Percentiles rank a stretch among this genome's conserved stretches.
Evolutionary conservation across 371 early-diverging fungal genomes (phyloP).

Genomic region (Modicella reniformis): DNA sequence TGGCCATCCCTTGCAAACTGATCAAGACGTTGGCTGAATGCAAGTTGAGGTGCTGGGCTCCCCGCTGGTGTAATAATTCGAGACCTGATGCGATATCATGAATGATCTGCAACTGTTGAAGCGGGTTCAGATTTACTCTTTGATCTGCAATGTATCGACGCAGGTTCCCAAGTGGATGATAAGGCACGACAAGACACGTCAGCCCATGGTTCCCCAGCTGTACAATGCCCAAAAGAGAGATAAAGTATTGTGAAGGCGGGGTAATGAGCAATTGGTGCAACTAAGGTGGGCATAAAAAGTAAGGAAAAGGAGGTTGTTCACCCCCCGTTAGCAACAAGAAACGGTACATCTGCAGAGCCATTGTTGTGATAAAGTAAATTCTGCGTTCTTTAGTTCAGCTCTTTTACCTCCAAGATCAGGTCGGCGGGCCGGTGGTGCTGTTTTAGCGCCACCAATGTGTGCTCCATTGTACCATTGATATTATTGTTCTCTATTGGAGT

Average conservation of each 20-base stretch:
- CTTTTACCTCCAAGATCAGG: constrained; percentile 41
- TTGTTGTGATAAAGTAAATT: too few species aligned
- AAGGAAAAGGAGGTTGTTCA: too few species aligned
- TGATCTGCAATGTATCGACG: constrained; percentile 43
- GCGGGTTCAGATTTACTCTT: constrained; percentile 28
- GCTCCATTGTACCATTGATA: background rate
- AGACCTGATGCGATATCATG: constrained; percentile 47
- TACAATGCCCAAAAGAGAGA: constrained; percentile 38
- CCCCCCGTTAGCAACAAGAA: too few species aligned
- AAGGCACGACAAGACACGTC: constrained; percentile 36
- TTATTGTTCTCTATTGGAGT: background rate
- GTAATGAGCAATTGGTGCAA: constrained; percentile 43
- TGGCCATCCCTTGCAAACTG: constrained; percentile 32
- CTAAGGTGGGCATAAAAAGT: constrained; percentile 2
- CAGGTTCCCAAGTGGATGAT: constrained; percentile 48
- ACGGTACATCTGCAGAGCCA: too few species aligned
- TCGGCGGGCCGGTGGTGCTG: constrained; percentile 46
- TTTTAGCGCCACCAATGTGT: constrained; percentile 34
- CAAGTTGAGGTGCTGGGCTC: constrained; percentile 39
- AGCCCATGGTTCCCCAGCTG: constrained; percentile 47
- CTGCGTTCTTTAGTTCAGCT: too few species aligned
- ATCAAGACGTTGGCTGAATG: constrained; percentile 48
- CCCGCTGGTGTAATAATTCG: constrained; percentile 44
- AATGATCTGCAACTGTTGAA: constrained; percentile 46
- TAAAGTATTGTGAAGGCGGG: constrained; percentile 34